A percentile compares a stretch with the other conserved stretches of the same genome.
These are phyloP conservation scores for Stevia rebaudiana DNA, from an alignment of 140 eudicot genomes.

Conservation along the genomic window DNA sequence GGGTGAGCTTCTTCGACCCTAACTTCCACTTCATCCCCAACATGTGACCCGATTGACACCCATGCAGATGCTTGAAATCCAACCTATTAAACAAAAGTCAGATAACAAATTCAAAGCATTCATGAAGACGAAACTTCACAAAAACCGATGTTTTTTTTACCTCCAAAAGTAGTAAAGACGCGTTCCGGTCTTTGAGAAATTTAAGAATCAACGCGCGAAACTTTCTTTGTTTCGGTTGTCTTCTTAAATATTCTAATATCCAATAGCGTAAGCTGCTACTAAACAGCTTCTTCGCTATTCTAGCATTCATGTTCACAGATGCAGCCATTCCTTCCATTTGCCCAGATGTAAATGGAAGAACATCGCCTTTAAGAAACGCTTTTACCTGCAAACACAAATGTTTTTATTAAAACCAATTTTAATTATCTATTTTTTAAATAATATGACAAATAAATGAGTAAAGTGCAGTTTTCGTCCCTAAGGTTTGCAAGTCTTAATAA, in stretches of 20 bases:
- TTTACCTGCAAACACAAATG: constrained; percentile 52
- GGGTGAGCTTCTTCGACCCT: constrained; percentile 77
- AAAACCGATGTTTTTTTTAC: constrained; percentile 33
- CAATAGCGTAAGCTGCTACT: constrained; percentile 76
- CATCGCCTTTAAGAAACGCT: constrained; percentile 84
- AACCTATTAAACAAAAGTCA: constrained; percentile 39
- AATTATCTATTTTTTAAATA: not conserved
- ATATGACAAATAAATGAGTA: not conserved
- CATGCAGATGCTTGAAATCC: constrained; percentile 74
- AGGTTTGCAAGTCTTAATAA: too few species aligned
- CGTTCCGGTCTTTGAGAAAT: constrained; percentile 76
- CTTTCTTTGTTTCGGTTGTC: constrained; percentile 72
- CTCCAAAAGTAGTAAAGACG: constrained; percentile 70
- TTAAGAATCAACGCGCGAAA: constrained; percentile 76
- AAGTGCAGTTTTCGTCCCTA: too few species aligned
- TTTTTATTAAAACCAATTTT: not conserved
- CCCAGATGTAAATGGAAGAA: constrained; percentile 74
- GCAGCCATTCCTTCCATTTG: constrained; percentile 83
- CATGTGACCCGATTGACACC: constrained; percentile 66
- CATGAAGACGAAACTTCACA: constrained; percentile 7
- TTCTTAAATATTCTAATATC: constrained; percentile 74
- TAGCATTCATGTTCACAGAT: constrained; percentile 56
- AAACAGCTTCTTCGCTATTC: constrained; percentile 57
- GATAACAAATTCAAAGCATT: not conserved
- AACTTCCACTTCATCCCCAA: constrained; percentile 81